Base-by-base conservation (phyloP, 495 filamentous ascomycete genomes). In the Mytilinidion resinicola region DNA sequence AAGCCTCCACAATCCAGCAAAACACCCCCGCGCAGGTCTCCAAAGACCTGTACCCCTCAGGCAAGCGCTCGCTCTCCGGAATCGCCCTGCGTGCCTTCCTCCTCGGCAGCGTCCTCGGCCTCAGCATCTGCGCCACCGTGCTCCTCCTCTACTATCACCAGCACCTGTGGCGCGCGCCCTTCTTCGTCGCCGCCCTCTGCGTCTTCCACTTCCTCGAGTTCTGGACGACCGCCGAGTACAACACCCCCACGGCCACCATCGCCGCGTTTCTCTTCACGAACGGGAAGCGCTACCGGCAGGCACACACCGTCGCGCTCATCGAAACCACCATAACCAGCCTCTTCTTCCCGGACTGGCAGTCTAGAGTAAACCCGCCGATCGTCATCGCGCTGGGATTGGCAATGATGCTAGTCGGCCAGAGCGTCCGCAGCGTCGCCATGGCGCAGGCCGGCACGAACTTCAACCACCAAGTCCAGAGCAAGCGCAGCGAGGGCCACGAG, bases 171-270 rank as follows among this genome's bases (percentile, higher is more conserved):
- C 88, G 93, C 59, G 69, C 86, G 1, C 84, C 90, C 15, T 85
- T 90, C 77, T 96, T 98, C 76, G 63, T 91, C 67, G 73, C 78
- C 47, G 71, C 83, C 25, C 84, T 98, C 55, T 82, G 85, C 14
- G 68, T 86, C 54, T 96, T 96, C 80, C 93, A 98, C 73, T 95
- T 95, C 75, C 86, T 98, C 72, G 93, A 98, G 73, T 98, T 88
- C 78, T 92, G 80, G 76, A 86, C 83, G 49, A 96, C 92, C 0
- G 93, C 93, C 25, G 73, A 72, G 20, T 88, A 87, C 73, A 97
- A 96, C 74, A 88, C 90, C 0, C 71, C 75, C 37, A 72, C 78
- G n/a, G 90, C 90, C 6, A 77, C 78, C 6, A 73, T 89, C 15
- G 77, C 76, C 56, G 85, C 90, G 8, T 98, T 95, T 73, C 80